Evolutionary conservation across 2,329 filamentous ascomycete genomes (phyloP).

Genomic region (Fusarium acutatum): DNA sequence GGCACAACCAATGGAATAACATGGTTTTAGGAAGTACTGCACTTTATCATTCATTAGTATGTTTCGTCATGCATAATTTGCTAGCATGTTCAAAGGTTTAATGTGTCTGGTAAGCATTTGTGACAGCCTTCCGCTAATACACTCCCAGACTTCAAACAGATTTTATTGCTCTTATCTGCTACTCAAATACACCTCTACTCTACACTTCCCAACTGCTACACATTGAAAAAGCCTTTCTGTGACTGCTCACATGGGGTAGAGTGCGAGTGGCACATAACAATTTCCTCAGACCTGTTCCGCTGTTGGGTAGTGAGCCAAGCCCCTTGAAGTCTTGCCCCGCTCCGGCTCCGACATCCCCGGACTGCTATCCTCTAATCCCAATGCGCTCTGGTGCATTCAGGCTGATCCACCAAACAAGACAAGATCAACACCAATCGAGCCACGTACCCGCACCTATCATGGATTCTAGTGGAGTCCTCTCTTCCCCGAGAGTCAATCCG

Average conservation of each 20-base stretch:
- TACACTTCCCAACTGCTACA: rapidly evolving
- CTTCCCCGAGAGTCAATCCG: slow-evolving; percentile 1
- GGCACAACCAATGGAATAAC: background rate
- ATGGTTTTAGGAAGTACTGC: rapidly evolving
- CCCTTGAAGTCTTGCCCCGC: background rate
- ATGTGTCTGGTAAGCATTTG: no score
- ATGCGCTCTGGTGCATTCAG: background rate
- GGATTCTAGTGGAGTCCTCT: slow-evolving; percentile 18
- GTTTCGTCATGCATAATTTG: no score
- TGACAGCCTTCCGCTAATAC: rapidly evolving
- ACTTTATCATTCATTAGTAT: rapidly evolving
- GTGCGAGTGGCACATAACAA: no score
- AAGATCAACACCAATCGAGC: slow-evolving; percentile 24
- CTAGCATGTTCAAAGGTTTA: background rate
- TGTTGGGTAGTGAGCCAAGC: background rate
- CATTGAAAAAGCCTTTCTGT: rapidly evolving
- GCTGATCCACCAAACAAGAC: background rate
- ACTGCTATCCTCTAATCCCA: background rate
- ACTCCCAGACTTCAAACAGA: no score
- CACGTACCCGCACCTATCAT: slow-evolving; percentile 29
- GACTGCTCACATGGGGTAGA: background rate
- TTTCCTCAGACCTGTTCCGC: background rate
- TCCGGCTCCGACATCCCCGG: slow-evolving; percentile 29
- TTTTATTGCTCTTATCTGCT: background rate
- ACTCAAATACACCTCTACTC: background rate